Conservation (phyloP, 176 grass and related monocot genomes). For the Dactylis glomerata region DNA sequence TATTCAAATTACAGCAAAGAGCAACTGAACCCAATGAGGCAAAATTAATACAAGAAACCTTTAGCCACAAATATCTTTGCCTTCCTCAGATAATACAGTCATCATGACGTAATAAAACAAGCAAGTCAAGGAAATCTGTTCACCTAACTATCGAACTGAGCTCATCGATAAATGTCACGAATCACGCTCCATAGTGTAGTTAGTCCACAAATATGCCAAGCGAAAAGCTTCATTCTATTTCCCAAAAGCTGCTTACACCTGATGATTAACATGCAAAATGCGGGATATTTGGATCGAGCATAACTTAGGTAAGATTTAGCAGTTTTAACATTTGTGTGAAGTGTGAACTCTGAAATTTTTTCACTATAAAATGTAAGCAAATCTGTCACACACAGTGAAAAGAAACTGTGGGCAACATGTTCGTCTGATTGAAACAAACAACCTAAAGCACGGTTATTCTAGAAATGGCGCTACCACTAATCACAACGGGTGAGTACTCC, state of each 20-base stretch:
- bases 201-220: not conserved
- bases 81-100: not conserved
- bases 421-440: not conserved
- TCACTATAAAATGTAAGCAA: not conserved
- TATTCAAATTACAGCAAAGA: not conserved
- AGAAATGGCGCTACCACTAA: not conserved
- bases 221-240: not conserved
- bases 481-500: not conserved
- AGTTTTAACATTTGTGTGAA: not conserved
- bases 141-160: not conserved
- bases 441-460: not conserved
- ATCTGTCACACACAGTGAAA: not conserved
- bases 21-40: not conserved
- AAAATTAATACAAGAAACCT: not conserved
- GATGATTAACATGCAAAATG: conserved; percentile 1
- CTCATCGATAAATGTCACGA: not conserved
- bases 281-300: not conserved
- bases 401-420: not conserved
- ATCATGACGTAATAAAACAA: not conserved
- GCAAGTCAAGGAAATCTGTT: not conserved
- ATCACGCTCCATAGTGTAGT: not conserved
- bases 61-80: not conserved
- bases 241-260: not conserved
- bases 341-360: not conserved
- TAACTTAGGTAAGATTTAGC: not conserved